These are phyloP conservation scores for Skeletonema costatum DNA, from an alignment of 108 stramenopile genomes.

Conservation along the genomic window DNA sequence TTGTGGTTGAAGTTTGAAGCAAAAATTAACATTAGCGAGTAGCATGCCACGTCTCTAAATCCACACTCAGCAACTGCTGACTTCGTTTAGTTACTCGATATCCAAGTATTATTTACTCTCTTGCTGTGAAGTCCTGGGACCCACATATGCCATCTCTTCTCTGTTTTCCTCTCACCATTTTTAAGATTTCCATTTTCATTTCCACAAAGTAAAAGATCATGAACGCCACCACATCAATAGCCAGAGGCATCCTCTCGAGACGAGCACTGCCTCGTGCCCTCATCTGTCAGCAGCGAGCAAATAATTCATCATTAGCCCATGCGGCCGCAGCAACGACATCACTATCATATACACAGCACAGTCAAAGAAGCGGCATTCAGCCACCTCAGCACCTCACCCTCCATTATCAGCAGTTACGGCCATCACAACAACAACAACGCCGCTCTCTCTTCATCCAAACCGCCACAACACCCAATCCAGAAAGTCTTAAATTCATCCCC, in stretches of 20 bases:
- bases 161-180: too few species aligned
- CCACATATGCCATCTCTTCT: too few species aligned
- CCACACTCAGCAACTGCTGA: too few species aligned
- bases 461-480: slow-evolving; percentile 96
- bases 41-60: too few species aligned
- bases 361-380: too few species aligned
- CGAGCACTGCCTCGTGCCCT: background rate
- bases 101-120: too few species aligned
- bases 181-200: too few species aligned
- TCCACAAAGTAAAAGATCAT: background rate
- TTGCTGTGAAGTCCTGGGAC: too few species aligned
- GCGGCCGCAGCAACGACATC: background rate
- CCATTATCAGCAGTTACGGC: background rate
- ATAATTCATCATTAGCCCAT: background rate
- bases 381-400: too few species aligned
- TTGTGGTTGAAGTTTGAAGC: background rate
- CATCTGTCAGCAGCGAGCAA: background rate
- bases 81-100: too few species aligned
- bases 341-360: background rate
- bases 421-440: background rate
- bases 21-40: too few species aligned
- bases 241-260: background rate
- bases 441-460: slow-evolving; percentile 96
- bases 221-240: background rate
- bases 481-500: slow-evolving; percentile 96